phyloP scores from a whole-genome alignment of 495 filamentous ascomycete genomes.

The Tuber melanosporum region DNA sequence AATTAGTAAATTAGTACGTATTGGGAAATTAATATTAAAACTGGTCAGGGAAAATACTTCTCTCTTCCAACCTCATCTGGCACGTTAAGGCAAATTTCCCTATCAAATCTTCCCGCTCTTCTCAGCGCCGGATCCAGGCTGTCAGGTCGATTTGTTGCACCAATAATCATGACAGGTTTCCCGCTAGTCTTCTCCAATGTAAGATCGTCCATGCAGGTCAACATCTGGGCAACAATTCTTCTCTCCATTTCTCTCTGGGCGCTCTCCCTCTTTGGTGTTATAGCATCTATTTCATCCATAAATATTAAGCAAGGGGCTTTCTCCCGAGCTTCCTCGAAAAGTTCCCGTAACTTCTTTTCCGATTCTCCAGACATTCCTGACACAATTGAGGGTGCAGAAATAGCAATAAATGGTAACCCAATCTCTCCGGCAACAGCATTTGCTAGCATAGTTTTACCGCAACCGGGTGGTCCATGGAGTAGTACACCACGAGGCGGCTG shows the following conservation, averaged over 20 bases:
- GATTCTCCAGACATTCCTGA: constrained; percentile 95
- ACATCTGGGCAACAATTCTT: constrained; percentile 85
- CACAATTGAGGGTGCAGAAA: constrained; percentile 82
- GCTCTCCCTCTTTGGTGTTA: constrained; percentile 87
- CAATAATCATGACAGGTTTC: constrained; percentile 87
- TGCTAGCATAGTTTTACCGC: constrained; percentile 90
- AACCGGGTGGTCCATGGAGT: constrained; percentile 87
- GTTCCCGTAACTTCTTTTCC: constrained; percentile 85
- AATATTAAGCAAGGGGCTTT: constrained; percentile 89
- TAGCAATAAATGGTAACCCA: constrained; percentile 77
- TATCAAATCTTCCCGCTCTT: constrained; percentile 79
- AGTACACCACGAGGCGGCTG: constrained; percentile 81
- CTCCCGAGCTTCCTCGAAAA: constrained; percentile 81
- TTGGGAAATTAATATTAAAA: not conserved
- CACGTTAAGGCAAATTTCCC: constrained; percentile 92
- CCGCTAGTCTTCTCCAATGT: constrained; percentile 73
- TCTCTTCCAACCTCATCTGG: constrained; percentile 78
- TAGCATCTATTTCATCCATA: constrained; percentile 94
- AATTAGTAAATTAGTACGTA: not conserved
- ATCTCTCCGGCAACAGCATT: constrained; percentile 83
- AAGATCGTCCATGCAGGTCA: constrained; percentile 73
- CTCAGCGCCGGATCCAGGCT: constrained; percentile 80
- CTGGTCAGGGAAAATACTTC: constrained; percentile 43
- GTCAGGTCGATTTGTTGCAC: constrained; percentile 89
- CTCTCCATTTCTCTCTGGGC: constrained; percentile 98